phyloP scores from a whole-genome alignment of 140 eudicot species.

The Flaveria floridana region DNA sequence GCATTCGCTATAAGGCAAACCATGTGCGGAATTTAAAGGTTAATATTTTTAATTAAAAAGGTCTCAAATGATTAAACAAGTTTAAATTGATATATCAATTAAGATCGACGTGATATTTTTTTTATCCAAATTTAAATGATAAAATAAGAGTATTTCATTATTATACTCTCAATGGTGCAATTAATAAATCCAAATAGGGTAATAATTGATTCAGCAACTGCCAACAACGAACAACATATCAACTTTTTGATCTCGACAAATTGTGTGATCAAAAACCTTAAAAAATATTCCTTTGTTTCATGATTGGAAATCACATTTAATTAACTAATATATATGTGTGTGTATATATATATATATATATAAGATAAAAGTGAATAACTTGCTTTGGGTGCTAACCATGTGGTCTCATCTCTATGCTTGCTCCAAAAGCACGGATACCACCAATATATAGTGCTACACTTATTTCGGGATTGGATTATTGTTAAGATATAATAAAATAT shows the following conservation, averaged over 20 bases:
- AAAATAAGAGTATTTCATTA: not conserved
- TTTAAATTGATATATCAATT: not conserved
- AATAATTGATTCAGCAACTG: constrained; percentile 35
- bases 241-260: constrained; percentile 15
- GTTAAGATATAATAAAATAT: constrained; percentile 16
- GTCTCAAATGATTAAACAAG: not conserved
- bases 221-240: constrained; percentile 36
- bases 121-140: constrained; percentile 14
- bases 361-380: constrained; percentile 4
- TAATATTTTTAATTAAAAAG: not conserved
- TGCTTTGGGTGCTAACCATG: constrained; percentile 35
- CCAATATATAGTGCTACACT: constrained; percentile 23
- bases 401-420: constrained; percentile 27
- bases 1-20: constrained; percentile 19
- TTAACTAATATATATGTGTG: not conserved
- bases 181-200: constrained; percentile 15
- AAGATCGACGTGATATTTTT: not conserved
- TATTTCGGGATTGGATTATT: constrained; percentile 19
- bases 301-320: constrained; percentile 35
- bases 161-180: constrained; percentile 6
- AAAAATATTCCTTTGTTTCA: constrained; percentile 24
- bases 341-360: too few species aligned
- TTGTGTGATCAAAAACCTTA: constrained; percentile 14
- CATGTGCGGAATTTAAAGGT: constrained; percentile 4
- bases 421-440: constrained; percentile 20